Conservation (phyloP, 2,329 filamentous ascomycete species). For the Fusarium ambrosium region DNA sequence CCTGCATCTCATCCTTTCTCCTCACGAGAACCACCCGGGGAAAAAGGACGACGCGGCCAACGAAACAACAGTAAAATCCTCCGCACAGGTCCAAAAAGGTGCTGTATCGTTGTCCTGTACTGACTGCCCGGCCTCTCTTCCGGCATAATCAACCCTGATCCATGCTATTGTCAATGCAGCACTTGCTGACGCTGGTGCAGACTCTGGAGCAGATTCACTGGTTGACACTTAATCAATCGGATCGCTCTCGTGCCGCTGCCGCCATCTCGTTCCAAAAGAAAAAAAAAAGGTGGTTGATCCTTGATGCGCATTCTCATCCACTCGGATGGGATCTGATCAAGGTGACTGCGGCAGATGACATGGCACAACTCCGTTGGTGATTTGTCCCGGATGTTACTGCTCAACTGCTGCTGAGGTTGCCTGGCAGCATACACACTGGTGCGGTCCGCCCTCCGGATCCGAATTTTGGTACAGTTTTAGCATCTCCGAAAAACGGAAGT, state of each 20-base stretch:
- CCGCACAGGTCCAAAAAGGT: conserved; percentile 15
- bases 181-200: conserved; percentile 13
- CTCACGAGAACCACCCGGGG: conserved; percentile 37
- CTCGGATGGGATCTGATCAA: not conserved
- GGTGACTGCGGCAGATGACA: not conserved
- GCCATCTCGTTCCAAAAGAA: not conserved
- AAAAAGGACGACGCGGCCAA: conserved; percentile 23
- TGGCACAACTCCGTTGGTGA: not conserved
- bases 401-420: not conserved
- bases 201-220: conserved; percentile 17
- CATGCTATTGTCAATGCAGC: conserved; percentile 18
- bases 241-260: not conserved
- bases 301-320: not conserved
- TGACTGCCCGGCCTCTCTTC: conserved; percentile 8
- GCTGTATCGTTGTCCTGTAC: conserved; percentile 5
- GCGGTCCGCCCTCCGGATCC: not conserved
- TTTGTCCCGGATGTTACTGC: not conserved
- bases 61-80: conserved; percentile 26
- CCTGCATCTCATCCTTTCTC: conserved; percentile 25
- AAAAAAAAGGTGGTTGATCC: not conserved
- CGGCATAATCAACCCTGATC: conserved; percentile 12
- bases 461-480: not conserved
- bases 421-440: not conserved
- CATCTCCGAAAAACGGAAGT: not conserved
- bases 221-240: conserved; percentile 4